A percentile compares a stretch with the other conserved stretches of the same genome.
phyloP scores from a whole-genome alignment of 176 grass and related monocot species.

The Aechmea fasciata region DNA sequence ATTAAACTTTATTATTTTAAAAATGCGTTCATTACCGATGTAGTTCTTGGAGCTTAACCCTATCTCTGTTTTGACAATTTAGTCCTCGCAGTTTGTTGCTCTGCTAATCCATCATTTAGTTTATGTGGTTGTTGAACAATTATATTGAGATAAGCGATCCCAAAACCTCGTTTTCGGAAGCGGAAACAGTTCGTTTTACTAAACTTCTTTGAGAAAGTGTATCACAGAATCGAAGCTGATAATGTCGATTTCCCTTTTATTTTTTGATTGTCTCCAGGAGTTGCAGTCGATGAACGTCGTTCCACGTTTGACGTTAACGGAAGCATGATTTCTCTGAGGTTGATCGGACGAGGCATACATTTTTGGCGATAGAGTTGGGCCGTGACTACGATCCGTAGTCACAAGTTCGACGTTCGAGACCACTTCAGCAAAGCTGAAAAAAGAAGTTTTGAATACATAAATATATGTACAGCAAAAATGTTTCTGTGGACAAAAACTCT shows the following conservation, averaged over 20 bases:
- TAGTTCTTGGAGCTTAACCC: background rate
- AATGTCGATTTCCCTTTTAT: background rate
- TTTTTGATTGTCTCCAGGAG: slow-evolving; percentile 36
- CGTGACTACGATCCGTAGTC: too few species aligned
- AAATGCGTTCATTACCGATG: too few species aligned
- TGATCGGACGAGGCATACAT: background rate
- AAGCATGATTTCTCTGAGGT: slow-evolving; percentile 34
- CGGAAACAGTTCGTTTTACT: background rate
- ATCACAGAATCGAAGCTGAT: background rate
- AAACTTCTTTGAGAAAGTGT: background rate
- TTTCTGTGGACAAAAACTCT: too few species aligned
- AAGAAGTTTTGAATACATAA: too few species aligned
- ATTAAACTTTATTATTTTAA: too few species aligned
- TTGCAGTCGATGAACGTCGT: slow-evolving; percentile 89
- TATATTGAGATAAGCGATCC: background rate
- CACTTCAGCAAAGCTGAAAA: too few species aligned
- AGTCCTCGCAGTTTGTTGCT: too few species aligned
- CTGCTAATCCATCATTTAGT: too few species aligned
- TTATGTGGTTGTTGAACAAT: background rate
- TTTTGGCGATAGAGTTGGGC: background rate
- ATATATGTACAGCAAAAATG: too few species aligned
- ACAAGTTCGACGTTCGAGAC: too few species aligned
- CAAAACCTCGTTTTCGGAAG: background rate
- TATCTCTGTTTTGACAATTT: background rate
- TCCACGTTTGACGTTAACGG: slow-evolving; percentile 59